phyloP scores from a whole-genome alignment of 179 eudicot genomes.

The Beta lomatogona region DNA sequence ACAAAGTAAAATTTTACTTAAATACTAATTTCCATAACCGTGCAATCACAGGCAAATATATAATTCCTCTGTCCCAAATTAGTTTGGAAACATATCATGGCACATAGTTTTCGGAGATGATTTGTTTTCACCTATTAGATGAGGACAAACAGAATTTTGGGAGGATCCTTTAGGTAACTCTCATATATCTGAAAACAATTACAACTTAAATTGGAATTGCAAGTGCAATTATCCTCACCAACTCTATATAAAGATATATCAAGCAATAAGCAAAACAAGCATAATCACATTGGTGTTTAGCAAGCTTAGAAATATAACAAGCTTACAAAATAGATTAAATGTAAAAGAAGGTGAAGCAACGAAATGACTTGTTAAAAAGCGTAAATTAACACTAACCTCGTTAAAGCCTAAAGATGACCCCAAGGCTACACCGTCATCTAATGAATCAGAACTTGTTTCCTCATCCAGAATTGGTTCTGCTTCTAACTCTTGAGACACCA shows the following conservation, averaged over 20 bases:
- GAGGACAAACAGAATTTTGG: not conserved
- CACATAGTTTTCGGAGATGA: no score
- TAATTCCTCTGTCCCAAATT: no score
- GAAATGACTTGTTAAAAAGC: not conserved
- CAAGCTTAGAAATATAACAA: not conserved
- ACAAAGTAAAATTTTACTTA: no score
- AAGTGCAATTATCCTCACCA: not conserved
- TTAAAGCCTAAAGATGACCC: conserved; percentile 8
- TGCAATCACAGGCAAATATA: no score
- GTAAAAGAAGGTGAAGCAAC: not conserved
- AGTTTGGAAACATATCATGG: no score
- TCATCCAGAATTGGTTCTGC: conserved; percentile 22
- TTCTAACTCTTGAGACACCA: conserved; percentile 6
- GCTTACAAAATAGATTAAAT: not conserved
- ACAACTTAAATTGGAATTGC: not conserved
- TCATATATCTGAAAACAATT: not conserved
- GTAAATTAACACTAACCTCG: conserved; percentile 22
- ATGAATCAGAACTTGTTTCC: not conserved
- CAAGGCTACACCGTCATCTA: not conserved
- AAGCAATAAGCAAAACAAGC: not conserved
- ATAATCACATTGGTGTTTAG: conserved; percentile 6
- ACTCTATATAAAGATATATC: not conserved
- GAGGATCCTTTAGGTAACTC: not conserved
- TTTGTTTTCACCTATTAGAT: no score
- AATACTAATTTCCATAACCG: no score